Conservation (phyloP, 73 alveolate genomes). For the Tetrahymena elliotti region DNA sequence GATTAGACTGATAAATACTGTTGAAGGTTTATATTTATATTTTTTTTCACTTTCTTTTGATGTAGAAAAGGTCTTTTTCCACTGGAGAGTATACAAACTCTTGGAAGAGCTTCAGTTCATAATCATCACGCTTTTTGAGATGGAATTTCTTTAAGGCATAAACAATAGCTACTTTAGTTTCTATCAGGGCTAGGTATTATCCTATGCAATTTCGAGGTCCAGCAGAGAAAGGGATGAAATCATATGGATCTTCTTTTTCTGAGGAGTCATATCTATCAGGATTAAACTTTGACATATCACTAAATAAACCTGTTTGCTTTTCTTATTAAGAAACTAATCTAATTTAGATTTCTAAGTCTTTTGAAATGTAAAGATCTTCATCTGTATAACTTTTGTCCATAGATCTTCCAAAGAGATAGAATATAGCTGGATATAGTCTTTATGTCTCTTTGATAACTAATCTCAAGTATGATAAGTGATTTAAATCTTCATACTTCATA, state of each 20-base stretch:
- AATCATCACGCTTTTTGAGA: constrained; percentile 9
- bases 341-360: not conserved
- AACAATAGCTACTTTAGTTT: constrained; percentile 7
- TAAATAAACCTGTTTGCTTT: constrained; percentile 11
- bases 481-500: not conserved
- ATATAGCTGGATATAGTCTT: not conserved
- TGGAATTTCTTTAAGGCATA: not conserved
- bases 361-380: constrained; percentile 1
- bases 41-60: not conserved
- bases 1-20: too few species aligned
- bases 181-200: constrained; percentile 31
- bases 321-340: not conserved
- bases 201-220: constrained; percentile 43
- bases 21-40: too few species aligned
- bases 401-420: not conserved
- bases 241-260: constrained; percentile 16
- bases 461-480: not conserved
- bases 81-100: not conserved
- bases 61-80: not conserved
- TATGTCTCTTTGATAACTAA: not conserved
- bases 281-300: not conserved
- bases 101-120: not conserved
- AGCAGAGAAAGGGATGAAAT: constrained; percentile 29
- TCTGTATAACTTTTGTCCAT: not conserved
- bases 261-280: not conserved